A percentile compares a stretch with the other conserved stretches of the same genome.
Evolutionary conservation across 768 basidiomycete genomes (phyloP).

Genomic region (Phaeotremella skinneri): DNA sequence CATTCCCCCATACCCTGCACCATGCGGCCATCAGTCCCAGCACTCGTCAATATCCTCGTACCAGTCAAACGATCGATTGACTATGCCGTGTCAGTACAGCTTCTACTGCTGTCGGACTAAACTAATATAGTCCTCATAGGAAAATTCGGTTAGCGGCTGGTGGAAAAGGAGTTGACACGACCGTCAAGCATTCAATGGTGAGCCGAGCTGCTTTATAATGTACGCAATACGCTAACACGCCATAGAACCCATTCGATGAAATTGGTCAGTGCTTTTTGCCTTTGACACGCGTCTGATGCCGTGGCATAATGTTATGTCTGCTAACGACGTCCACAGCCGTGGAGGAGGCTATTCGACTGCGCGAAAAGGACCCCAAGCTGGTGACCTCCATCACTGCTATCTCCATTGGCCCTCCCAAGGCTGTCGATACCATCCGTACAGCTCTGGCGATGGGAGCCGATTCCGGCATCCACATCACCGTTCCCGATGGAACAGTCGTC

Average conservation of each 20-base stretch:
- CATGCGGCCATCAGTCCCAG: constrained; percentile 39
- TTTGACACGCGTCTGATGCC: constrained; percentile 3
- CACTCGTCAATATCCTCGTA: constrained; percentile 83
- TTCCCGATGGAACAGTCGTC: constrained; percentile 66
- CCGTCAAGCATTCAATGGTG: constrained; percentile 99
- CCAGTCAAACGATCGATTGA: constrained; percentile 95
- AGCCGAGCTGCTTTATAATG: constrained; percentile 35
- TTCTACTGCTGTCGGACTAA: background rate
- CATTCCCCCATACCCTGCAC: background rate
- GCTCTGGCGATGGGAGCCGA: constrained; percentile 99
- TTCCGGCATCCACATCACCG: constrained; percentile 82
- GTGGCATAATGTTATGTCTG: background rate
- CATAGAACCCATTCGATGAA: constrained; percentile 96
- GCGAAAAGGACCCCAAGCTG: constrained; percentile 59
- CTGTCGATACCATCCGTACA: constrained; percentile 84
- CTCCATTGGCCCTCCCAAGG: constrained; percentile 90
- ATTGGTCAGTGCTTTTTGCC: constrained; percentile 65
- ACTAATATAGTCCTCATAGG: constrained; percentile 33
- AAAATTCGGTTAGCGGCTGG: constrained; percentile 96
- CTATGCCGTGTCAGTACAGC: constrained; percentile 68
- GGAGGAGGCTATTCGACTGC: constrained; percentile 94
- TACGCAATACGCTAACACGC: background rate
- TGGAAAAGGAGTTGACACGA: constrained; percentile 92
- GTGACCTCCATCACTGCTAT: constrained; percentile 86
- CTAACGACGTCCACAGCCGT: constrained; percentile 62